Evolutionary conservation across 352 stramenopile genomes (phyloP), one percentile per base, ranked within the genome.

Genomic region (Phytophthora multivora): DNA sequence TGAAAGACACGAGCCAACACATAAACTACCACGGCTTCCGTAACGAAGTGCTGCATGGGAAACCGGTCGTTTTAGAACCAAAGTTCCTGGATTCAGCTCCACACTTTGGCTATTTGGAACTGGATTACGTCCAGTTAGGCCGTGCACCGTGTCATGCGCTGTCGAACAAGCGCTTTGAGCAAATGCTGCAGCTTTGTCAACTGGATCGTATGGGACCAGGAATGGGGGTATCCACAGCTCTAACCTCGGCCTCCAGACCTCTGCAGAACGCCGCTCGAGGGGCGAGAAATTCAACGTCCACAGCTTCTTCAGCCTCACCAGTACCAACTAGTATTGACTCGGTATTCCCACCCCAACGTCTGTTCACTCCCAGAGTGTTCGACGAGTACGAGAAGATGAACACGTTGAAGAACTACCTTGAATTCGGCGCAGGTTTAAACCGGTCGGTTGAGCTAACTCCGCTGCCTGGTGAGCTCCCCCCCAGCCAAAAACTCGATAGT

Each of bases 1-100:
- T 81, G 16, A 88, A 89, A 51, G 84, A 93, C 63, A 91, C 81
- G 12, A 89, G 76, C 35, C 81, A 93, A 64, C 84, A 93, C 43
- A 57, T 36, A 2, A 93, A 93, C 52, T 80, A 82, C 51, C 84
- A 93, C 39, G 83, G 84, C 16, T 91, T 93, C 51, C 82, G 84
- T 35, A 91, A 91, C 50, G 84, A 93, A 63, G 73, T 75, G 9
- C 71, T 93, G 8, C 86, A 93, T 49, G 73, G 76, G 16, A 93
- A 93, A 16, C 65, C 79, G 8, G 53, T 83, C 10, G 45, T 78
- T 13, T 28, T 93, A 10, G 77, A 84, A 66, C 70, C 73, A 16
- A 51, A 59, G 12, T 93, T 93, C 33, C 56, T 89, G n/a, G 84
- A 93, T 41, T 66, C 40, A 0, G 77, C 88, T 48, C 80, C 84